Conservation (phyloP, 768 basidiomycete genomes). For the Solioccasus polychromus region DNA sequence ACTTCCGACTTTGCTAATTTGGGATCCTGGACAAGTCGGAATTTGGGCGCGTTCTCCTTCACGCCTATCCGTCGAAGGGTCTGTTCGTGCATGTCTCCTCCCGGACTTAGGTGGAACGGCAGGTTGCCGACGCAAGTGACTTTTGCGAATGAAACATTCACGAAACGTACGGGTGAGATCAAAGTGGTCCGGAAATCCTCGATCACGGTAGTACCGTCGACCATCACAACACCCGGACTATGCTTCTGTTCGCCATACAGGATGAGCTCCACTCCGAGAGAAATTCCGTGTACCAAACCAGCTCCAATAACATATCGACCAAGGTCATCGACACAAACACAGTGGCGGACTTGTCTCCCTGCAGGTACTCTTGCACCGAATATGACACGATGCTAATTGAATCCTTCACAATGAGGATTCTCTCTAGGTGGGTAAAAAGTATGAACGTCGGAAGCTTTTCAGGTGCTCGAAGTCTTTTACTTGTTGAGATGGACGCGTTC, state of each 20-base stretch:
- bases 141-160: constrained; percentile 1
- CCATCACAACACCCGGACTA: background rate
- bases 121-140: constrained; percentile 1
- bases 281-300: constrained; percentile 27
- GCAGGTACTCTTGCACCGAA: constrained; percentile 20
- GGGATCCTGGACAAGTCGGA: background rate
- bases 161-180: background rate
- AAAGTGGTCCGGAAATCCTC: constrained; percentile 13
- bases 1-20: constrained; percentile 6
- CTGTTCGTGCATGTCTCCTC: background rate
- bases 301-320: constrained; percentile 16
- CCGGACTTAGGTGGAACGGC: background rate
- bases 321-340: background rate
- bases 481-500: constrained; percentile 11
- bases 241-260: constrained; percentile 11
- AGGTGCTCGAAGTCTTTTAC: background rate
- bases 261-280: constrained; percentile 14
- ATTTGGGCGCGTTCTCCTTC: background rate
- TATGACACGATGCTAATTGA: constrained; percentile 18
- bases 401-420: constrained; percentile 29
- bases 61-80: background rate
- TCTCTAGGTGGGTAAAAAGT: constrained; percentile 15
- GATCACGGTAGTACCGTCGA: constrained; percentile 9
- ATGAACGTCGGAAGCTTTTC: background rate
- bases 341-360: constrained; percentile 6